Evolutionary conservation across 208 protist species (phyloP).

Genomic region (Leishmania guyanensis): DNA sequence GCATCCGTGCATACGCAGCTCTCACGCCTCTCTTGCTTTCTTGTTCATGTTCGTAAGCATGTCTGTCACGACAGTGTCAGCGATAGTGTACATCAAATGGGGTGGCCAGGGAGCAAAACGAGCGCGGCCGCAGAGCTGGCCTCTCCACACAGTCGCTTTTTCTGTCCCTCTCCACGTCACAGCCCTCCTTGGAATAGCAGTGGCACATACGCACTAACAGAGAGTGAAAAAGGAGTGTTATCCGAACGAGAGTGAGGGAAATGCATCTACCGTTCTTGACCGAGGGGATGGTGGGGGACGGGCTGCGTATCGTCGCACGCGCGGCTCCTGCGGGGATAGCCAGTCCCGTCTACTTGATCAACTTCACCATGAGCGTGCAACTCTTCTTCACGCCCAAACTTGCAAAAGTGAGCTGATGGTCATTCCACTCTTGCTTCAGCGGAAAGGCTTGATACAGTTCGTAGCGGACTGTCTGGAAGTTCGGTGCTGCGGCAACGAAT

Average conservation of each 20-base stretch:
- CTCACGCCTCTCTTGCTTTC: background rate
- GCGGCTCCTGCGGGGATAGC: background rate
- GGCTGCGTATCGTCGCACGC: background rate
- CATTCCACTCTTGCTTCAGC: slow-evolving; percentile 39
- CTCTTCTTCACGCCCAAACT: slow-evolving; percentile 59
- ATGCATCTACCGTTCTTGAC: background rate
- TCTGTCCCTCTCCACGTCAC: background rate
- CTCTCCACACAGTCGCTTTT: background rate
- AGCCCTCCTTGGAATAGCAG: background rate
- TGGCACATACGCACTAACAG: background rate
- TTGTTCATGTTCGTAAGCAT: background rate
- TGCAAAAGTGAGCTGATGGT: slow-evolving; percentile 65
- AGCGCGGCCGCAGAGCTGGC: background rate
- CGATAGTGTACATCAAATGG: slow-evolving; percentile 1
- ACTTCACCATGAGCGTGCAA: slow-evolving; percentile 61
- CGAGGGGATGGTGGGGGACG: background rate
- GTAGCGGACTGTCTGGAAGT: slow-evolving; percentile 45
- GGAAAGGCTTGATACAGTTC: slow-evolving; percentile 86
- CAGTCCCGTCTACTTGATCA: slow-evolving; percentile 13
- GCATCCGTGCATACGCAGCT: too few species aligned
- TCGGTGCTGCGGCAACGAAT: slow-evolving; percentile 52
- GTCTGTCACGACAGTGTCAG: background rate
- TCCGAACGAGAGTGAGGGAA: background rate
- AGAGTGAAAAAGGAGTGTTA: background rate
- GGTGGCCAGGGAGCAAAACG: background rate